phyloP scores from a whole-genome alignment of 768 basidiomycete species.

The Phylloporus sp. region DNA sequence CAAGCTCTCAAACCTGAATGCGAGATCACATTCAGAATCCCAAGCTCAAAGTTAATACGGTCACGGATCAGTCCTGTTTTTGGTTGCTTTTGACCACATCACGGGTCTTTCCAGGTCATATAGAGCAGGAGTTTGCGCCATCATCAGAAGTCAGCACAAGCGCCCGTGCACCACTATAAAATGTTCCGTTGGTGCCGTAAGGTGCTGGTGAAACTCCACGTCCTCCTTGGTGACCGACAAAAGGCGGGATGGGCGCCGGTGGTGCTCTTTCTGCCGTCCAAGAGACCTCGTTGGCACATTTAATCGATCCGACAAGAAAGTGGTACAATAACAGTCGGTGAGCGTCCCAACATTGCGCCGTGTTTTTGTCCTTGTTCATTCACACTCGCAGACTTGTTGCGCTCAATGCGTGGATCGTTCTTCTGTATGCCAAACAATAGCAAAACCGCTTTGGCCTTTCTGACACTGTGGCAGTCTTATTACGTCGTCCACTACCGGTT shows the following conservation, averaged over 20 bases:
- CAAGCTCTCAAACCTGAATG: too few species aligned
- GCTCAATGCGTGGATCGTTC: slow-evolving; percentile 66
- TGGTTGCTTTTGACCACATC: too few species aligned
- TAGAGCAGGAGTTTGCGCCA: too few species aligned
- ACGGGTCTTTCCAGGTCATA: too few species aligned
- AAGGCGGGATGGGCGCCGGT: slow-evolving; percentile 48
- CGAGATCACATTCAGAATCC: too few species aligned
- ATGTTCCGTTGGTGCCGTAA: too few species aligned
- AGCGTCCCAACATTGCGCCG: slow-evolving; percentile 2
- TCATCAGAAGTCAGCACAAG: too few species aligned
- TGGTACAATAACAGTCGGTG: slow-evolving; percentile 77
- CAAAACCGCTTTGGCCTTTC: not conserved
- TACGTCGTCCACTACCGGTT: slow-evolving; percentile 71
- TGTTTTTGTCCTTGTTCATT: not conserved
- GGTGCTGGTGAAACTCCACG: too few species aligned
- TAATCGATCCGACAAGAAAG: slow-evolving; percentile 59
- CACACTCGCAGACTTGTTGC: slow-evolving; percentile 42
- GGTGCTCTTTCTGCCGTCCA: slow-evolving; percentile 31
- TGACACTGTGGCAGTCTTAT: slow-evolving; percentile 45
- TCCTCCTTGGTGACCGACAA: too few species aligned
- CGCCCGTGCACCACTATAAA: too few species aligned
- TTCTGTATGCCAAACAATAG: slow-evolving; percentile 50
- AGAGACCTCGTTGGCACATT: slow-evolving; percentile 42
- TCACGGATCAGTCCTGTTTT: too few species aligned
- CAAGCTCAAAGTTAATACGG: too few species aligned